Evolutionary conservation across 768 basidiomycete species (phyloP).

Genomic region (Strobilomyces confusus): DNA sequence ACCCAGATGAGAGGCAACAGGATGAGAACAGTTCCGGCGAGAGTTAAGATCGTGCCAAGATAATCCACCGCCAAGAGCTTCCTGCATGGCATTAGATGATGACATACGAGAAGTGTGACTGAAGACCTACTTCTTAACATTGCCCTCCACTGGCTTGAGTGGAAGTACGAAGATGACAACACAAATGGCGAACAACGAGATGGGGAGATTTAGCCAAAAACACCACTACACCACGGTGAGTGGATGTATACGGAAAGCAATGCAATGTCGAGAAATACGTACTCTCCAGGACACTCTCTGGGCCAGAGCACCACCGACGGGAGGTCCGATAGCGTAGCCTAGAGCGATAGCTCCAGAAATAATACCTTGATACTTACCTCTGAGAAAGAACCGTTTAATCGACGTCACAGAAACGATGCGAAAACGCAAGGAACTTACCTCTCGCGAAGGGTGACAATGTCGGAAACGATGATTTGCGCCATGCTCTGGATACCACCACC

Average conservation of each 20-base stretch:
- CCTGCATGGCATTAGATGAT: slow-evolving; percentile 25
- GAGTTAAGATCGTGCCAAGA: slow-evolving; percentile 52
- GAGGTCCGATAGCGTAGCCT: slow-evolving; percentile 63
- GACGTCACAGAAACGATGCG: neutral
- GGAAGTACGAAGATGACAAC: slow-evolving; percentile 63
- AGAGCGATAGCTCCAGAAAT: slow-evolving; percentile 52
- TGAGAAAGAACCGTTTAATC: slow-evolving; percentile 15
- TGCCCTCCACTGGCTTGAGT: slow-evolving; percentile 62
- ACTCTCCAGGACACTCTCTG: slow-evolving; percentile 63
- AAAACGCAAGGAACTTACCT: slow-evolving; percentile 35
- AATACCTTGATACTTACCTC: slow-evolving; percentile 77
- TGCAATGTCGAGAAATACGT: slow-evolving; percentile 16
- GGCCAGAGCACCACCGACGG: slow-evolving; percentile 62
- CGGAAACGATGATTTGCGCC: slow-evolving; percentile 67
- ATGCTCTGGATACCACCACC: slow-evolving; percentile 70
- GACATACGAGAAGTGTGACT: neutral
- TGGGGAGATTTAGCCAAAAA: slow-evolving; percentile 68
- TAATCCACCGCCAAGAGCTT: slow-evolving; percentile 69
- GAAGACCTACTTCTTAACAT: slow-evolving; percentile 42
- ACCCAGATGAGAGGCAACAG: slow-evolving; percentile 75
- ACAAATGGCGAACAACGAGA: slow-evolving; percentile 49
- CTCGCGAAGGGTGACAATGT: slow-evolving; percentile 67
- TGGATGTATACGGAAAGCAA: neutral
- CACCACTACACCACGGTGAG: slow-evolving; percentile 49
- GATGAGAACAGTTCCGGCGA: slow-evolving; percentile 57